Conservation (phyloP, 1,139 yeast genomes). For the Geotrichum klebahnii region DNA sequence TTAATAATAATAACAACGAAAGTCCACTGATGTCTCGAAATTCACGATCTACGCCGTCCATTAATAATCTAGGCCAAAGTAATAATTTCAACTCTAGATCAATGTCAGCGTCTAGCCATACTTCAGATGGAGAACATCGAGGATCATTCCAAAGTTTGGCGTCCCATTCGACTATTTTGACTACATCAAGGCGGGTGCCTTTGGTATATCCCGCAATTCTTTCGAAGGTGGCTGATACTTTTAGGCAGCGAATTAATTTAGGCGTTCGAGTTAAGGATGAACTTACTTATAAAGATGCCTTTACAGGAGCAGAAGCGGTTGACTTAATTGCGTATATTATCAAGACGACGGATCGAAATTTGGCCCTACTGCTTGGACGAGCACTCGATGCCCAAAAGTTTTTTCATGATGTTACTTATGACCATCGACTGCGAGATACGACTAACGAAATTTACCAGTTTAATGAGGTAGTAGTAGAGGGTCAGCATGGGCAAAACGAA, state of each 20-base stretch:
- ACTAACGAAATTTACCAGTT: slow-evolving; percentile 84
- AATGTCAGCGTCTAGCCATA: slow-evolving; percentile 27
- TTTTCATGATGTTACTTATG: slow-evolving; percentile 93
- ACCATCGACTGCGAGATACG: slow-evolving; percentile 86
- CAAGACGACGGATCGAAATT: slow-evolving; percentile 83
- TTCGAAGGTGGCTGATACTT: slow-evolving; percentile 77
- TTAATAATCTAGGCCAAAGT: not conserved
- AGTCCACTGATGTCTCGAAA: slow-evolving; percentile 5
- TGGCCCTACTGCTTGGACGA: slow-evolving; percentile 84
- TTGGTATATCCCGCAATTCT: slow-evolving; percentile 82
- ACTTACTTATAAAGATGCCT: slow-evolving; percentile 89
- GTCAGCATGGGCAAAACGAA: slow-evolving; percentile 22
- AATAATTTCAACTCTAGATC: slow-evolving; percentile 17
- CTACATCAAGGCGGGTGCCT: slow-evolving; percentile 52
- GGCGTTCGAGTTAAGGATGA: slow-evolving; percentile 89
- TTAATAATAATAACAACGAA: not conserved
- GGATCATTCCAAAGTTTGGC: slow-evolving; percentile 26
- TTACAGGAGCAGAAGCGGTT: slow-evolving; percentile 92
- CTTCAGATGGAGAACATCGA: slow-evolving; percentile 17
- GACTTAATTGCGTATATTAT: slow-evolving; percentile 80
- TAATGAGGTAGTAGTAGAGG: slow-evolving; percentile 48
- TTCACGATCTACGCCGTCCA: slow-evolving; percentile 14
- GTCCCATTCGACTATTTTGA: slow-evolving; percentile 39
- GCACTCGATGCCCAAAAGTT: slow-evolving; percentile 91
- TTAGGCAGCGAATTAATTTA: slow-evolving; percentile 64